A percentile compares a stretch with the other conserved stretches of the same genome.
Conservation (phyloP, 768 basidiomycete species). For the Hericium coralloides region DNA sequence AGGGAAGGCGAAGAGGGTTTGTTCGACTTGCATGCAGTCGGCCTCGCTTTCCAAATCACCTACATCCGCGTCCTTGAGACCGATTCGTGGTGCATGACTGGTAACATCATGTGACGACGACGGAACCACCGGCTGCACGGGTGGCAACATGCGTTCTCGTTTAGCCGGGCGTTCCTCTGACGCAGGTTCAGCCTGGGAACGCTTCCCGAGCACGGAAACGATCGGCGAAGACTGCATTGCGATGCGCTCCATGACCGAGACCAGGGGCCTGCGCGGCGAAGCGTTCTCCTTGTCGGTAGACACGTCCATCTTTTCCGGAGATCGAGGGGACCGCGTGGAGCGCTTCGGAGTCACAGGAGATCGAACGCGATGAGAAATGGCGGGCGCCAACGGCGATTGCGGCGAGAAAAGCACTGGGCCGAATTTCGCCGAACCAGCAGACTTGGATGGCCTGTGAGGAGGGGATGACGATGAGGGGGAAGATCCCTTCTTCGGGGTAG, state of each 20-base stretch:
- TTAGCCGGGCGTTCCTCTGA: constrained; percentile 7
- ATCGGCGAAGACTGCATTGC: constrained; percentile 26
- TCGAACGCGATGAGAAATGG: constrained; percentile 1
- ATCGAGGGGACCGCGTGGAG: constrained; percentile 13
- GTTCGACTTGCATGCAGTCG: background rate
- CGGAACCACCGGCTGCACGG: background rate
- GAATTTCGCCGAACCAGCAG: background rate
- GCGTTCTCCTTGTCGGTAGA: constrained; percentile 53
- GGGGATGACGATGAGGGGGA: background rate
- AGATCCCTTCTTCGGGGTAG: background rate
- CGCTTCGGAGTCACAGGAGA: constrained; percentile 12
- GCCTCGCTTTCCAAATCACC: background rate
- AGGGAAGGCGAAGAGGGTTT: background rate
- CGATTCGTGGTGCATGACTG: background rate
- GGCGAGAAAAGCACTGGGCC: constrained; percentile 3
- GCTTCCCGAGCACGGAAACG: constrained; percentile 33
- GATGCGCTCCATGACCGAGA: constrained; percentile 39
- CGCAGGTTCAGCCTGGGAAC: constrained; percentile 31
- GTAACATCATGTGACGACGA: background rate
- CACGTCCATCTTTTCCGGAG: constrained; percentile 15
- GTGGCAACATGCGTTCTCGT: background rate
- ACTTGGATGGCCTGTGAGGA: constrained; percentile 13
- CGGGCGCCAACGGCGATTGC: constrained; percentile 8
- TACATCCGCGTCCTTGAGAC: background rate
- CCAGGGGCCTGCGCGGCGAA: constrained; percentile 29